Evolutionary conservation across 2,329 filamentous ascomycete species (phyloP).

Genomic region (Trichoderma sp.): DNA sequence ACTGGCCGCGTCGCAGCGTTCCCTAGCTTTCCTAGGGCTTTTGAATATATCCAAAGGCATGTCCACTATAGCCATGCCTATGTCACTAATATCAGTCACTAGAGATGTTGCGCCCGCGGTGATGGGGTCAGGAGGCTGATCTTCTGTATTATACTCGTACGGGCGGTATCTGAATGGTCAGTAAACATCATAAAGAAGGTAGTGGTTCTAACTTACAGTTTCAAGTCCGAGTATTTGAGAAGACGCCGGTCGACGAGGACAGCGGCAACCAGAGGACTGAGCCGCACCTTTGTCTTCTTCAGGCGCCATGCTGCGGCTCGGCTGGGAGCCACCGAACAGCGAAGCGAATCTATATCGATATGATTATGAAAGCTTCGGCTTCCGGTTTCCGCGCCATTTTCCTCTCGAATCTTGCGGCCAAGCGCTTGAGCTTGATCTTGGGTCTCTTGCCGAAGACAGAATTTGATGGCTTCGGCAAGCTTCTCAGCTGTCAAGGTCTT

Average conservation of each 20-base stretch:
- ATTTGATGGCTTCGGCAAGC: slow-evolving; percentile 63
- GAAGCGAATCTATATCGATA: slow-evolving; percentile 64
- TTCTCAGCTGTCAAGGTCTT: slow-evolving; percentile 67
- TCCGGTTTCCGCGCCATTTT: slow-evolving; percentile 64
- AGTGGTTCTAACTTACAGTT: slow-evolving; percentile 57
- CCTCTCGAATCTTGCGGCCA: slow-evolving; percentile 65
- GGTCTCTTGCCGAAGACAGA: slow-evolving; percentile 62
- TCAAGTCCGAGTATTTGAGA: slow-evolving; percentile 69
- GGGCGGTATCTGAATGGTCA: slow-evolving; percentile 45
- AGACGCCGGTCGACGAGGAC: slow-evolving; percentile 65
- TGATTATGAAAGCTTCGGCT: slow-evolving; percentile 71
- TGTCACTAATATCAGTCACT: slow-evolving; percentile 77
- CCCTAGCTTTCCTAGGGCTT: slow-evolving; percentile 21
- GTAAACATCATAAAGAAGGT: slow-evolving; percentile 18
- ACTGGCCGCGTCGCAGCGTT: slow-evolving; percentile 1
- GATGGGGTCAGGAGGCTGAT: slow-evolving; percentile 77
- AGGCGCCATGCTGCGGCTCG: slow-evolving; percentile 75
- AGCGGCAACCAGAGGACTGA: slow-evolving; percentile 73
- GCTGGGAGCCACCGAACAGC: slow-evolving; percentile 69
- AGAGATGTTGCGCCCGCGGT: slow-evolving; percentile 75
- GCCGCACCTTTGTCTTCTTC: slow-evolving; percentile 62
- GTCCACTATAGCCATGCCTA: slow-evolving; percentile 82
- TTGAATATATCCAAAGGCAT: slow-evolving; percentile 61
- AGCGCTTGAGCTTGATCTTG: slow-evolving; percentile 57
- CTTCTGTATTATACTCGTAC: slow-evolving; percentile 73